Evolutionary conservation across 2,329 filamentous ascomycete genomes (phyloP).

Genomic region (Immersiporthe knoxdaviesiana): DNA sequence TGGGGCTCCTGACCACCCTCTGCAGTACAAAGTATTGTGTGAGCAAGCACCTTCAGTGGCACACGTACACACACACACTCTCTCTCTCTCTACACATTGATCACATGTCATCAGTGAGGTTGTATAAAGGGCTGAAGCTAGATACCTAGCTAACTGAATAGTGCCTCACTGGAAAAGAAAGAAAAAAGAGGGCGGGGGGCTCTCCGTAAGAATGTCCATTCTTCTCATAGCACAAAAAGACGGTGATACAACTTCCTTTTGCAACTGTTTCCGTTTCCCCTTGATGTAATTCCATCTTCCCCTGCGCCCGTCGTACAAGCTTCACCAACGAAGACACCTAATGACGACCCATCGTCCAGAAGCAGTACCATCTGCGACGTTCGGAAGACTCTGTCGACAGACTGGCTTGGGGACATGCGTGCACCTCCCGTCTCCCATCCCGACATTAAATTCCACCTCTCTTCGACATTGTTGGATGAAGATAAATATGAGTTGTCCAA

Average conservation of each 20-base stretch:
- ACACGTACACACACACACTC: no score
- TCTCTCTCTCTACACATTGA: not conserved
- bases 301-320: conserved; percentile 3
- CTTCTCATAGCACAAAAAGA: conserved; percentile 22
- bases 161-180: conserved; percentile 14
- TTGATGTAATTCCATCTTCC: not conserved
- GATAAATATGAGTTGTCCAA: conserved; percentile 46
- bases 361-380: conserved; percentile 21
- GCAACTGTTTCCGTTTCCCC: conserved; percentile 1
- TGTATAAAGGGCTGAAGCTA: conserved; percentile 24
- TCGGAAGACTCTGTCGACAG: conserved; percentile 23
- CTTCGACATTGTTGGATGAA: conserved; percentile 20
- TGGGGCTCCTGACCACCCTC: not conserved
- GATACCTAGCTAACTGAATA: conserved; percentile 26
- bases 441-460: conserved; percentile 28
- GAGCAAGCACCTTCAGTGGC: not conserved
- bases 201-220: conserved; percentile 24
- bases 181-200: no score
- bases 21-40: not conserved
- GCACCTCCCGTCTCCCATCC: conserved; percentile 14
- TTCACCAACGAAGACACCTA: not conserved
- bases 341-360: conserved; percentile 7
- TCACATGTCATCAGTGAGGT: conserved; percentile 8
- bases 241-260: conserved; percentile 20
- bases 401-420: conserved; percentile 3